Percentiles rank a stretch among this genome's conserved stretches.
phyloP scores from a whole-genome alignment of 495 filamentous ascomycete genomes.

The Baudoinia panamericana region DNA sequence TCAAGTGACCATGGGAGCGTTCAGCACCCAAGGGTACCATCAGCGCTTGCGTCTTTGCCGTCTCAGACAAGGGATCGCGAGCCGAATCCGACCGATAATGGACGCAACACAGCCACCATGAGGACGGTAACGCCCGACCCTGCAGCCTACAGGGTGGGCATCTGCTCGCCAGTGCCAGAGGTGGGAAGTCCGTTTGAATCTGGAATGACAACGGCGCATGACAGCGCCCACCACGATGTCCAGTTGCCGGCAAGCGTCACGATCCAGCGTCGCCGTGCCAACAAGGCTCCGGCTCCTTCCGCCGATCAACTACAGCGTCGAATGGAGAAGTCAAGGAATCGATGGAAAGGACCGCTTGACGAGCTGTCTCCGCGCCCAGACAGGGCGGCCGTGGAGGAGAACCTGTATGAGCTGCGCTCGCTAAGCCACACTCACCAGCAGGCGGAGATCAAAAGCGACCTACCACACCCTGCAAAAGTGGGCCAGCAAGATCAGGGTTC shows the following conservation, averaged over 20 bases:
- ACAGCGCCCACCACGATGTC: too few species aligned
- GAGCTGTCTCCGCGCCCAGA: conserved; percentile 18
- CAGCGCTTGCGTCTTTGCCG: conserved; percentile 14
- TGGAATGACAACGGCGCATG: too few species aligned
- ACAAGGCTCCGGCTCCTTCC: conserved; percentile 22
- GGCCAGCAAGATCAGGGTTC: not conserved
- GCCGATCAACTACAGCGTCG: conserved; percentile 23
- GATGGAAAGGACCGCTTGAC: conserved; percentile 27
- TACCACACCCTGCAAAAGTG: conserved; percentile 16
- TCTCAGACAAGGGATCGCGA: conserved; percentile 9
- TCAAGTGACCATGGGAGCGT: too few species aligned
- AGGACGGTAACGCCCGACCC: conserved; percentile 19
- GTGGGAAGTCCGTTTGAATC: conserved; percentile 16
- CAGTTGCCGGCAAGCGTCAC: too few species aligned
- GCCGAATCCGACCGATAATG: conserved; percentile 1
- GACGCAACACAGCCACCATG: conserved; percentile 15
- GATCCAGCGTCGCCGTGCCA: conserved; percentile 8
- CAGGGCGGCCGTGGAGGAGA: conserved; percentile 13
- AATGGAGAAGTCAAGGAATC: conserved; percentile 20
- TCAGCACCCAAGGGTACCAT: not conserved
- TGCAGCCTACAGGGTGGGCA: conserved; percentile 7
- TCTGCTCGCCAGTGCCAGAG: conserved; percentile 14
- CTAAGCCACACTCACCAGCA: conserved; percentile 12
- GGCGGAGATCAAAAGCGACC: not conserved
- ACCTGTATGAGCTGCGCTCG: conserved; percentile 19